These are phyloP conservation scores for Sarcocystis neurona DNA, from an alignment of 169 alveolate genomes.

Conservation along the genomic window DNA sequence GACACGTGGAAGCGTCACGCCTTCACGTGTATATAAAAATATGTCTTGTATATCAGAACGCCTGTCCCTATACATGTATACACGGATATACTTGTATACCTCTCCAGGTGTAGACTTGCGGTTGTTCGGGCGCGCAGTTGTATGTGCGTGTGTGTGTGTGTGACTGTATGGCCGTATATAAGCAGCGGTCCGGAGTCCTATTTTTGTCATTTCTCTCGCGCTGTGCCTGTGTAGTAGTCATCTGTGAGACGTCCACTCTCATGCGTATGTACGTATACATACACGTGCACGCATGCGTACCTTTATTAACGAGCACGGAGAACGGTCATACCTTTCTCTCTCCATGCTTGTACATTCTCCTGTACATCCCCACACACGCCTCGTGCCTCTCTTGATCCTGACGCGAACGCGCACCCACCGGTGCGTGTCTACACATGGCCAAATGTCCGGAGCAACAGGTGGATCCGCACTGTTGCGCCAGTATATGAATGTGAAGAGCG, in stretches of 20 bases:
- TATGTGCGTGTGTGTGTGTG: background rate
- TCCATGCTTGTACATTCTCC: background rate
- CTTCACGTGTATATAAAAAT: too few relatives aligned
- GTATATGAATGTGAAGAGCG: background rate
- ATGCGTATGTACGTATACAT: too few relatives aligned
- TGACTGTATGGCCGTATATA: background rate
- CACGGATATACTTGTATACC: background rate
- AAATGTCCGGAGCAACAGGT: too few relatives aligned
- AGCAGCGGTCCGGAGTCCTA: too few relatives aligned
- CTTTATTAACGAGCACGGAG: too few relatives aligned
- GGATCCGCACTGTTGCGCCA: too few relatives aligned
- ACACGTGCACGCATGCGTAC: too few relatives aligned
- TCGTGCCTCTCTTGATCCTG: background rate
- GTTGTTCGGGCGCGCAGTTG: background rate
- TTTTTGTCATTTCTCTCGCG: background rate
- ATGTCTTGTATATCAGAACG: too few relatives aligned
- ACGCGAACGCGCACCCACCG: too few relatives aligned
- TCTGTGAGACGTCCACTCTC: background rate
- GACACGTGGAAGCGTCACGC: too few relatives aligned
- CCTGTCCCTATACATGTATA: background rate
- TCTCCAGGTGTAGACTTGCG: background rate
- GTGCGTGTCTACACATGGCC: too few relatives aligned
- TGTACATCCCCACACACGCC: background rate
- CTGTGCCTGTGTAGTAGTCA: background rate
- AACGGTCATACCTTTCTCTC: background rate